These are phyloP conservation scores for Gossypium mustelinum DNA, from an alignment of 345 rosid species.

Conservation along the genomic window DNA sequence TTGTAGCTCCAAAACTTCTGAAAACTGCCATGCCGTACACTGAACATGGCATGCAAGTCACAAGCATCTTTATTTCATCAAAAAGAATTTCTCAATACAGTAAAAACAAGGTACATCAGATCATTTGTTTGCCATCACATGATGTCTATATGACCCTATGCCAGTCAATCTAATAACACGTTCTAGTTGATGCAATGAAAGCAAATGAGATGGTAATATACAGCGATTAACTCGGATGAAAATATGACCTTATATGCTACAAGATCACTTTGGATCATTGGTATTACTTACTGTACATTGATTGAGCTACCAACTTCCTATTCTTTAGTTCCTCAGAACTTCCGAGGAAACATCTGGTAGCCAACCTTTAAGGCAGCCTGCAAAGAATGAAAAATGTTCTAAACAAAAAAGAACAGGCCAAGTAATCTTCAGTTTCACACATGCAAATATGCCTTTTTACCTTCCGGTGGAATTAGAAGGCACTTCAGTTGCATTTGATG, in stretches of 20 bases:
- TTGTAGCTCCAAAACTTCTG: not conserved
- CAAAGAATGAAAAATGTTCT: not conserved
- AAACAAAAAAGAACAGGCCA: not conserved
- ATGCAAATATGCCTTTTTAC: constrained; percentile 17
- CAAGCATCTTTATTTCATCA: not conserved
- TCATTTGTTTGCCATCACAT: constrained; percentile 15
- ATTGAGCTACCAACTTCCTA: constrained; percentile 11
- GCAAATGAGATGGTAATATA: constrained; percentile 21
- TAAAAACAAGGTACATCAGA: not conserved
- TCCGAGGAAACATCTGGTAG: constrained; percentile 14
- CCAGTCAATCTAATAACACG: not conserved
- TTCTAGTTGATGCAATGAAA: not conserved
- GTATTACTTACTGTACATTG: constrained; percentile 30
- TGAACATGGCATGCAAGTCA: not conserved
- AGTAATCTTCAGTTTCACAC: not conserved
- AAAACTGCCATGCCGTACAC: not conserved
- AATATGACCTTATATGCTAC: constrained; percentile 22
- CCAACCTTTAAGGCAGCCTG: not conserved
- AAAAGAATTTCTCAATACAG: not conserved
- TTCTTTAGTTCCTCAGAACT: constrained; percentile 6
- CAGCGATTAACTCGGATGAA: constrained; percentile 18
- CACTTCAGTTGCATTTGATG: constrained; percentile 36
- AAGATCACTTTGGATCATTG: constrained; percentile 6
- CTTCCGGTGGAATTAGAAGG: constrained; percentile 32
- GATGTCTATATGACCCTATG: constrained; percentile 15